These are phyloP conservation scores for Tolypocladium pustulatum DNA, from an alignment of 2,329 filamentous ascomycete genomes.

Conservation along the genomic window DNA sequence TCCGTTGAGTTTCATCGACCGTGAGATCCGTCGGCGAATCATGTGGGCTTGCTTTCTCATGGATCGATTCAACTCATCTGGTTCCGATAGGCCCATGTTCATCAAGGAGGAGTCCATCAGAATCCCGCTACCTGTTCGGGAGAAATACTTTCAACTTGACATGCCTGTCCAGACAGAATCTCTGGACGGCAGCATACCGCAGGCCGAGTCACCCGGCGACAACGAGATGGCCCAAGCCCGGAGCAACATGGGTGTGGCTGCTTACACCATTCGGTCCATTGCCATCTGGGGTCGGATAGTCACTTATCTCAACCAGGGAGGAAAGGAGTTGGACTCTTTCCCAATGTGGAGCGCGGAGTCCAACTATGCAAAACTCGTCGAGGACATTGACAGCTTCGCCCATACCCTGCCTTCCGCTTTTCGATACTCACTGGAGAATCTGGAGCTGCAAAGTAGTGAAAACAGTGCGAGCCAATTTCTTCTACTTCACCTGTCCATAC, in stretches of 20 bases:
- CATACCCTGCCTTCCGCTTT: constrained; percentile 58
- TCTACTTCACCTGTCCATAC: constrained; percentile 80
- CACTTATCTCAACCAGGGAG: constrained; percentile 82
- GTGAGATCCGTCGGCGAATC: constrained; percentile 81
- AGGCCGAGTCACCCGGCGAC: constrained; percentile 50
- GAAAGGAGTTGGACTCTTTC: constrained; percentile 64
- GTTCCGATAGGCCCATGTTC: constrained; percentile 84
- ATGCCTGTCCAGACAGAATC: constrained; percentile 82
- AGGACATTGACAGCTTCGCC: constrained; percentile 61
- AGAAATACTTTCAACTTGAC: constrained; percentile 82
- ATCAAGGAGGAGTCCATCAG: constrained; percentile 82
- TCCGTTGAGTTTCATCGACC: constrained; percentile 78
- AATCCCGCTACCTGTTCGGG: constrained; percentile 83
- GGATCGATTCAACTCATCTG: constrained; percentile 95
- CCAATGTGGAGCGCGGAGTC: constrained; percentile 80
- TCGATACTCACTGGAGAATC: constrained; percentile 70
- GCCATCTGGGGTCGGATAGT: constrained; percentile 85
- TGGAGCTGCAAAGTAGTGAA: constrained; percentile 75
- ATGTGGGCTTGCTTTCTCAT: constrained; percentile 99
- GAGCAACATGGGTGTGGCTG: constrained; percentile 88
- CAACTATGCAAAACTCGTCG: constrained; percentile 58
- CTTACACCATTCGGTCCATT: constrained; percentile 78
- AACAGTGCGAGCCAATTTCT: constrained; percentile 84
- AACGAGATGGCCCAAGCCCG: constrained; percentile 55
- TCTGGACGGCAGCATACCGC: constrained; percentile 59